Evolutionary conservation across 129 eudicot genomes (phyloP), one percentile per base, ranked within the genome.

Genomic region (Tagetes erecta): DNA sequence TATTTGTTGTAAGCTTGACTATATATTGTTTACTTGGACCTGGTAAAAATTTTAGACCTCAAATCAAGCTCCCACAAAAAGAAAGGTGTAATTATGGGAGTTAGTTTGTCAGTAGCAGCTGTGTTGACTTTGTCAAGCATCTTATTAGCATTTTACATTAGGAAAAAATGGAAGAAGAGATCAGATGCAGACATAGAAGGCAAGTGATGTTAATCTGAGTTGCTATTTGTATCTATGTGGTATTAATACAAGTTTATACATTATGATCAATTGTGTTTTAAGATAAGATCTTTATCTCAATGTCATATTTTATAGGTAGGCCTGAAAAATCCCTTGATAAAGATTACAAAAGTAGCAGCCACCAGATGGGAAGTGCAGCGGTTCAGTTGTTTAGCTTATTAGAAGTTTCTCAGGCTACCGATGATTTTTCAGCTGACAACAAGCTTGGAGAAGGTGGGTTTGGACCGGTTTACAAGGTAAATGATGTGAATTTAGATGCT

Each of bases 381-480:
- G 38, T 79, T 30, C 78, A 74, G 0, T 42, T 79, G 67, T 72
- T 72, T 55, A 46, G 65, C 58, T 65, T 79, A 5, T 27, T 67
- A 2, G 56, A 35, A 1, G 60, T 81, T 49, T 64, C 40, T 27
- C 8, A 20, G 41, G 84, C 84, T 33, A 81, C 84, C 6, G 42
- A 70, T 13, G 45, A 68, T 51, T 81, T 81, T 5, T 75, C 81
- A 3, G 5, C 14, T 8, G 50, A 63, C 55, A 70, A 70, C 64
- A 81, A 75, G 67, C 80, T 81, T 20, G 84, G 84, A 34, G 80
- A 81, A 67, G 84, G 82, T 30, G 84, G 84, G 36, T 76, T 76
- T 76, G 73, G 80, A 51, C 64, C 80, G 3, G 77, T 72, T 0
- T 72, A 72, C 44, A 72, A 72, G 67, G 76, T 72, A 71, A 14